phyloP scores from a whole-genome alignment of 805 yeast species.

The Candida multigemmis region DNA sequence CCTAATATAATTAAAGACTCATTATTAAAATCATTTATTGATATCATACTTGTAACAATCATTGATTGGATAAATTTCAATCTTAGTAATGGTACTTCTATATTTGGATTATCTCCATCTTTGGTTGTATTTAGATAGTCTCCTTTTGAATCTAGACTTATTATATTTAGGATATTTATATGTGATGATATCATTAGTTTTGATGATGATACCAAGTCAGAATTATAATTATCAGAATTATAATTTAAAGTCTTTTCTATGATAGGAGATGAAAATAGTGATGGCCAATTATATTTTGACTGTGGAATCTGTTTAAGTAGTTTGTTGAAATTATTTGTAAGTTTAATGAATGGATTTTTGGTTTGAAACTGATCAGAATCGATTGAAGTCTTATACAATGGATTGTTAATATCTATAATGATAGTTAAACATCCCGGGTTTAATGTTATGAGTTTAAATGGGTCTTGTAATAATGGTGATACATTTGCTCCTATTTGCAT shows the following conservation, averaged over 20 bases:
- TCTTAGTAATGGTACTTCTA: slow-evolving; percentile 38
- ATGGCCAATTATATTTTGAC: too few relatives aligned
- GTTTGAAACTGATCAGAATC: too few relatives aligned
- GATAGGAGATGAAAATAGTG: too few relatives aligned
- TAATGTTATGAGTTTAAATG: slow-evolving; percentile 41
- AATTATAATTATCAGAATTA: neutral
- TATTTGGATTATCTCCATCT: slow-evolving; percentile 4
- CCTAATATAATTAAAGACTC: slow-evolving; percentile 51
- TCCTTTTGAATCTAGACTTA: too few relatives aligned
- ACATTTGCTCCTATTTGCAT: slow-evolving; percentile 44
- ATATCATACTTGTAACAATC: slow-evolving; percentile 30
- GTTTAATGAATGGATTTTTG: slow-evolving; percentile 21
- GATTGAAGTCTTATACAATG: too few relatives aligned
- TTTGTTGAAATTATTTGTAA: slow-evolving; percentile 23
- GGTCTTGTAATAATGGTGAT: slow-evolving; percentile 45
- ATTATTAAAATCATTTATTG: slow-evolving; percentile 14
- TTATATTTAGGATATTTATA: slow-evolving; percentile 40
- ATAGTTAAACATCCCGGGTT: slow-evolving; percentile 44
- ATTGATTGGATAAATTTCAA: slow-evolving; percentile 24
- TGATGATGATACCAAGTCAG: slow-evolving; percentile 3
- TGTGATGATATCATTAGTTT: slow-evolving; percentile 37
- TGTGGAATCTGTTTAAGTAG: too few relatives aligned
- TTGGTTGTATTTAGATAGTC: too few relatives aligned
- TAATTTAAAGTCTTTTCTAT: neutral
- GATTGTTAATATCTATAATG: slow-evolving; percentile 7